Evolutionary conservation across 768 basidiomycete genomes (phyloP).

Genomic region (Auriscalpium orientale): DNA sequence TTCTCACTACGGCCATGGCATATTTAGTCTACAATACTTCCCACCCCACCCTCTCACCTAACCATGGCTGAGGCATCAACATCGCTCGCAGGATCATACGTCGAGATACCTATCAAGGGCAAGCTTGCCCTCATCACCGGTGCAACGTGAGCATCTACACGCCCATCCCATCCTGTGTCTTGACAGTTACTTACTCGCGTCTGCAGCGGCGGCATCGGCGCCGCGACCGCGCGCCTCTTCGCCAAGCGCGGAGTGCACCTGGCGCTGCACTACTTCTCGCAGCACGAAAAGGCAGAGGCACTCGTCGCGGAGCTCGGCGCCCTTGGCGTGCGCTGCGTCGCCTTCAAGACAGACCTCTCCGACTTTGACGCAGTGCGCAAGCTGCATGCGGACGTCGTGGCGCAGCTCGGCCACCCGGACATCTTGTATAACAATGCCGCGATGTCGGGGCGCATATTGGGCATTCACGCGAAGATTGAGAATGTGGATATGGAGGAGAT

Average conservation of each 20-base stretch:
- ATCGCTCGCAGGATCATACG: slow-evolving; percentile 9
- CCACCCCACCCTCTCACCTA: neutral
- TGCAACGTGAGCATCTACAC: slow-evolving; percentile 14
- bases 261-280: slow-evolving; percentile 44
- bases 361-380: slow-evolving; percentile 38
- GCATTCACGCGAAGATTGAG: slow-evolving; percentile 38
- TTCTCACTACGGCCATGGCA: no score
- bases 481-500: slow-evolving; percentile 36
- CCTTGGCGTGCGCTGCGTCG: slow-evolving; percentile 30
- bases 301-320: slow-evolving; percentile 31
- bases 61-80: slow-evolving; percentile 1
- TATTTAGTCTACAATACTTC: neutral
- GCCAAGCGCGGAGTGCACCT: slow-evolving; percentile 28
- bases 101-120: slow-evolving; percentile 9
- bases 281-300: slow-evolving; percentile 28
- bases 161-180: neutral
- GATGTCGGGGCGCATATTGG: slow-evolving; percentile 32
- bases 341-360: slow-evolving; percentile 42
- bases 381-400: slow-evolving; percentile 36
- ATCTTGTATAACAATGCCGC: slow-evolving; percentile 49
- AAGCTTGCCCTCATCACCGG: slow-evolving; percentile 21
- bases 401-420: slow-evolving; percentile 38
- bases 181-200: neutral
- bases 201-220: slow-evolving; percentile 46
- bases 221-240: slow-evolving; percentile 39